Evolutionary conservation across 495 filamentous ascomycete genomes (phyloP), one percentile per base, ranked within the genome.

Genomic region (Hyaloscypha finlandica): DNA sequence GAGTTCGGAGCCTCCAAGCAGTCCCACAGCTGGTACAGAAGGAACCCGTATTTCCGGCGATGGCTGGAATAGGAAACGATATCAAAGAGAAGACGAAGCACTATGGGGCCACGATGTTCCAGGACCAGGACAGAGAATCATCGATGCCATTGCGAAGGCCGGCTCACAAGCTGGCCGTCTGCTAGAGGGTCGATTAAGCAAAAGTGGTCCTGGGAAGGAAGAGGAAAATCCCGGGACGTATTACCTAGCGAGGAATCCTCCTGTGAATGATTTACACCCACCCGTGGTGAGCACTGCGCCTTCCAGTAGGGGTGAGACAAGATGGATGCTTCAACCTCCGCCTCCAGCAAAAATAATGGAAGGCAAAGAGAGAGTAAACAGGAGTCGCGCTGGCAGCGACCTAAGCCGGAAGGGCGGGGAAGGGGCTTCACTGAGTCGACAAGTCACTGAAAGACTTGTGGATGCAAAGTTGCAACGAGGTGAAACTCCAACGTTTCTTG

Each of bases 261-360:
- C 91, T 11, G 88, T 96, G 68, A 95, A 95, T 75, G 92, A 96
- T 68, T 83, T 91, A 37, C 92, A 96, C 72, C 92, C 93, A 11
- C 92, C 93, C 11, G 89, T 94, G 61, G 92, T 96, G 59, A 90
- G 91, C 74, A 88, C 87, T 67, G 85, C 81, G 53, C 90, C 91
- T 8, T 77, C 81, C 20, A 85, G 88, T 73, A 83, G 81, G 59
- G 86, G 86, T 30, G 90, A 89, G 61, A 88, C 87, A n/a, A 79
- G 79, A 71, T 97, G 93, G 93, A 95, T 97, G 92, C 79, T 96
- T 37, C 91, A 94, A 75, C 93, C 93, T 3, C 92, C 92, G 3
- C 93, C 93, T 45, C 85, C 84, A 59, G 91, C 93, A 20, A 90
- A 86, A 71, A 79, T 97, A 57, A 97, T 97, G 93, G 89, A 88